Base-by-base conservation (phyloP, 345 rosid species). In the Salix purpurea region DNA sequence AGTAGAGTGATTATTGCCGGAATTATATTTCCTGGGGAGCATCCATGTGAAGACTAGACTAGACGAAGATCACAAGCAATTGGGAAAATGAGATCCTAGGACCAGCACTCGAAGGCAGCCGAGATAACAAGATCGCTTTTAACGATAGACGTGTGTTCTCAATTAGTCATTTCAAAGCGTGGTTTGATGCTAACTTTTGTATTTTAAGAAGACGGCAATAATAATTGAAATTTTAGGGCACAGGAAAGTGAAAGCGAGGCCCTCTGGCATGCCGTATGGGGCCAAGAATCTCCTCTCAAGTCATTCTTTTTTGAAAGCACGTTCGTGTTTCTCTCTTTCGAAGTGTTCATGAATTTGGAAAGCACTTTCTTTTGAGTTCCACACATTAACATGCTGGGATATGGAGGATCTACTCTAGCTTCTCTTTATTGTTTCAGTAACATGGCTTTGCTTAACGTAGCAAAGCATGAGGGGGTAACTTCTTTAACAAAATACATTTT, bases 261-360 rank as follows among this genome's bases (percentile, higher is more conserved):
- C 81, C 73, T 39, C 46, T 60, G 70, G 79, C 65, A 24, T 48
- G 46, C 67, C 16, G 71, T 21, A 30, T 48, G 74, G 69, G 77
- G 81, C 81, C 69, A 74, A 75, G 78, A 76, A 77, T 83, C 79
- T 79, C 52, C 13, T 4, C 68, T 42, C 3, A 37, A 52, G 54
- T 46, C 69, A 36, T 36, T 36, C 37, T 36, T 28, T 71, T 66
- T 42, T 65, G 74, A 73, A 76, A 77, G 67, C 79, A 78, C 36
- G 8, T 69, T 24, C 62, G 36, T 15, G 18, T n/a, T 15, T 1
- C 58, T 56, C 19, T 40, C 23, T 70, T 56, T 56, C 46, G 60
- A 46, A 37, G 48, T 56, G 21, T 28, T 56, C 19, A 15, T 30
- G 18, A 7, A 65, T 30, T 69, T 69, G 46, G 44, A 66, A 65